These are phyloP conservation scores for Nannochloropsis salina DNA, from an alignment of 108 stramenopile genomes.

Conservation along the genomic window DNA sequence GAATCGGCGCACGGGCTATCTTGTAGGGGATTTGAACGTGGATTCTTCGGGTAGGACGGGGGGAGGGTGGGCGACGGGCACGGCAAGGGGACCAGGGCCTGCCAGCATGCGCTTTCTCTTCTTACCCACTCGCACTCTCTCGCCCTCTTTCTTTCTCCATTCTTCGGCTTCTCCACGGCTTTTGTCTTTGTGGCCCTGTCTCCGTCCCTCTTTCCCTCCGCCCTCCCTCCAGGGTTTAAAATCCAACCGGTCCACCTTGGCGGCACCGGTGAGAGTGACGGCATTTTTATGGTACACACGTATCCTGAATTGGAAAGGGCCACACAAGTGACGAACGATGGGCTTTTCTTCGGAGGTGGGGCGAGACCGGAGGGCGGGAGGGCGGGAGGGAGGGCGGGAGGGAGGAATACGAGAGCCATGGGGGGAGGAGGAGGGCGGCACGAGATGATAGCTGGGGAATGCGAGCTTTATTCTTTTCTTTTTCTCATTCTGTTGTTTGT, in stretches of 20 bases:
- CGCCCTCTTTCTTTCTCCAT: neutral
- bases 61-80: neutral
- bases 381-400: neutral
- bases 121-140: neutral
- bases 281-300: neutral
- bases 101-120: neutral
- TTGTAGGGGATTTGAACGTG: conserved; percentile 5
- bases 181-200: neutral
- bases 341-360: neutral
- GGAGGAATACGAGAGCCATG: too few species aligned
- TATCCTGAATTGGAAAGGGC: neutral
- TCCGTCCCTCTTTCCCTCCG: neutral
- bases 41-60: neutral
- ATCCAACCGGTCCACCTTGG: neutral
- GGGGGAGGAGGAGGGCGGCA: neutral
- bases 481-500: neutral
- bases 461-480: neutral
- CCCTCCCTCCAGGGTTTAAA: neutral
- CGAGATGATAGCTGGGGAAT: neutral
- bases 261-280: neutral
- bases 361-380: too few species aligned
- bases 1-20: neutral
- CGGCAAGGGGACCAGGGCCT: neutral
- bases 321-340: neutral
- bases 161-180: neutral